phyloP scores from a whole-genome alignment of 352 stramenopile species.

The Pythium biforme region DNA sequence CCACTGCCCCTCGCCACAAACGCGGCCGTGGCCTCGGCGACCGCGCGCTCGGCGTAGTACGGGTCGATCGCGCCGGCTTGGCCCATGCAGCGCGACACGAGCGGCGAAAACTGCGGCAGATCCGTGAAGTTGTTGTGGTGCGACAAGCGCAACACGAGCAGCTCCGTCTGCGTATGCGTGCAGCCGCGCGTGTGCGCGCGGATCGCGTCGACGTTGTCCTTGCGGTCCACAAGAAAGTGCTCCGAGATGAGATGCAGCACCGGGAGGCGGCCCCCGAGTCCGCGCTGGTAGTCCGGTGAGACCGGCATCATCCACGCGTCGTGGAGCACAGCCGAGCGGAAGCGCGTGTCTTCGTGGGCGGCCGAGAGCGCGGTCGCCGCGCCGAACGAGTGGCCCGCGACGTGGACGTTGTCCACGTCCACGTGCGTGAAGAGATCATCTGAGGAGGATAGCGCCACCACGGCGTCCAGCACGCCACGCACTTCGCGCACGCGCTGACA shows the following conservation, averaged over 20 bases:
- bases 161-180: constrained; percentile 31
- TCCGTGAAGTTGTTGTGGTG: constrained; percentile 79
- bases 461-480: constrained; percentile 36
- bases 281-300: constrained; percentile 32
- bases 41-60: constrained; percentile 34
- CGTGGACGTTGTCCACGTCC: constrained; percentile 35
- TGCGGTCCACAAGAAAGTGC: constrained; percentile 53
- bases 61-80: constrained; percentile 44
- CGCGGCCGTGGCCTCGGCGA: constrained; percentile 40
- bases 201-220: constrained; percentile 40
- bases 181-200: constrained; percentile 35
- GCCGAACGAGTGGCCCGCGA: constrained; percentile 63
- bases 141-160: constrained; percentile 37
- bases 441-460: neutral
- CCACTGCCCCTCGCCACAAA: too few species aligned
- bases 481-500: constrained; percentile 49
- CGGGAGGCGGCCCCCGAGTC: constrained; percentile 37
- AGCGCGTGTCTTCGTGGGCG: constrained; percentile 42
- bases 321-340: constrained; percentile 47
- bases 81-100: constrained; percentile 44
- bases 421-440: constrained; percentile 28
- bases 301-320: constrained; percentile 66
- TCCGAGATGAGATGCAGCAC: constrained; percentile 65
- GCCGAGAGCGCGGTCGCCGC: constrained; percentile 48
- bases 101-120: constrained; percentile 55